Conservation (phyloP, 1,284 basidiomycete species). For the Boletus mariae region DNA sequence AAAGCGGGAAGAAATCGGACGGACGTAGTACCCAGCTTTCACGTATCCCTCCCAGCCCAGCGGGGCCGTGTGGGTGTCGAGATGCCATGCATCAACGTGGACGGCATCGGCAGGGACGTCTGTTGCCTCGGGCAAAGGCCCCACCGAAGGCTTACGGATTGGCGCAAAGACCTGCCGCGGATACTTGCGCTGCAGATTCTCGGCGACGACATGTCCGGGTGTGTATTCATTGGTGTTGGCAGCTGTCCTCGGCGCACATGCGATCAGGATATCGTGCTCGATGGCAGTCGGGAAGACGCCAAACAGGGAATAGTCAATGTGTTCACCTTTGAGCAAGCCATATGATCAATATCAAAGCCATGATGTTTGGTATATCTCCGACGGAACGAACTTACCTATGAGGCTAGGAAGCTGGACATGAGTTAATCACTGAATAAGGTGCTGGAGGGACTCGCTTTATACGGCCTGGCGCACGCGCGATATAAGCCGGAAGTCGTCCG, state of each 20-base stretch:
- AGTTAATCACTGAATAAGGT: not conserved
- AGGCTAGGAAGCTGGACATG: constrained; percentile 19
- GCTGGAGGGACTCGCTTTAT: constrained; percentile 58
- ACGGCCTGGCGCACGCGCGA: constrained; percentile 80
- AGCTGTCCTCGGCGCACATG: constrained; percentile 56
- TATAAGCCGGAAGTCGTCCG: constrained; percentile 63
- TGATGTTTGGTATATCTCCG: not conserved
- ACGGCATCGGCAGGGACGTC: constrained; percentile 38
- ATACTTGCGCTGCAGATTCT: constrained; percentile 68
- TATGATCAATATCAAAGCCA: not conserved
- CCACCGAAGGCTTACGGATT: constrained; percentile 28
- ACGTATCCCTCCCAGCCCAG: constrained; percentile 85
- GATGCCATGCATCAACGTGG: constrained; percentile 56
- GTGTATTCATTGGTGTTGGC: constrained; percentile 23
- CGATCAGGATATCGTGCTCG: constrained; percentile 83
- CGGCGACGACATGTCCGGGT: constrained; percentile 53
- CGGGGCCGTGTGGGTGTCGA: constrained; percentile 69
- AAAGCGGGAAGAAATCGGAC: constrained; percentile 4
- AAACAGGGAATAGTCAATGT: constrained; percentile 83
- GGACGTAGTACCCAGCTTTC: constrained; percentile 76
- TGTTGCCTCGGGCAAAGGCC: constrained; percentile 20
- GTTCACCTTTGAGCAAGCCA: constrained; percentile 55
- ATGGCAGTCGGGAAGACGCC: constrained; percentile 82
- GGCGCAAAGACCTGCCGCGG: constrained; percentile 55
- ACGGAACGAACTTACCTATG: constrained; percentile 26